Evolutionary conservation across 1,284 basidiomycete species (phyloP), one percentile per base, ranked within the genome.

Genomic region (Fomes fomentarius): DNA sequence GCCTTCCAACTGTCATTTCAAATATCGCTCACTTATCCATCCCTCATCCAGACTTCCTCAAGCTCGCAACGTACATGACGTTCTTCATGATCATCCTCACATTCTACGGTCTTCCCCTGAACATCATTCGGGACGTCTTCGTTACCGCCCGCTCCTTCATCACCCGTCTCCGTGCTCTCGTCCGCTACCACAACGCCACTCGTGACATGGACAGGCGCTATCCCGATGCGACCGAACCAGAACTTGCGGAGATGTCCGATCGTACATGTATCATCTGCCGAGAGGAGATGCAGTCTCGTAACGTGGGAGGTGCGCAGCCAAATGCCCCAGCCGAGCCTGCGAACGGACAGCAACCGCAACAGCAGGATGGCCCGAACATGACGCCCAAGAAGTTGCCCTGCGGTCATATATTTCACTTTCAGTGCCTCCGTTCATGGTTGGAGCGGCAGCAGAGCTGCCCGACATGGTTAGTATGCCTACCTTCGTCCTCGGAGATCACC

Each of bases 341-440:
- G n/a, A 48, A 52, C 24, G 48, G 44, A 35, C 63, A 57, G 17
- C 52, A 42, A 10, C 57, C 50, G 15, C 49, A 54, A 31, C 49
- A 28, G 55, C 54, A 26, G 44, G 62, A 52, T 67, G 67, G 52
- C 65, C 71, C 93, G 19, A 98, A 98, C 66, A 92, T 92, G 54
- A 96, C 94, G 7, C 96, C 96, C 4, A 99, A 98, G 76, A 96
- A 94, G 70, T 79, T 99, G 12, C 90, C 88, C 5, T 99, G 97
- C 74, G 95, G 95, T 0, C 97, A 99, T 71, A 88, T 98, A 42
- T 99, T 99, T 79, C 97, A 99, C 73, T 97, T 98, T 72, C 89
- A 98, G 67, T 99, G 97, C 71, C 81, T 99, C 46, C 83, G 94
- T 41, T 96, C 94, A 26, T 99, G 97, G 97, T 81, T 99, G 25